Percentiles rank a stretch among this genome's conserved stretches.
Conservation (phyloP, 208 protist species). For the Tetramitus jugosus region DNA sequence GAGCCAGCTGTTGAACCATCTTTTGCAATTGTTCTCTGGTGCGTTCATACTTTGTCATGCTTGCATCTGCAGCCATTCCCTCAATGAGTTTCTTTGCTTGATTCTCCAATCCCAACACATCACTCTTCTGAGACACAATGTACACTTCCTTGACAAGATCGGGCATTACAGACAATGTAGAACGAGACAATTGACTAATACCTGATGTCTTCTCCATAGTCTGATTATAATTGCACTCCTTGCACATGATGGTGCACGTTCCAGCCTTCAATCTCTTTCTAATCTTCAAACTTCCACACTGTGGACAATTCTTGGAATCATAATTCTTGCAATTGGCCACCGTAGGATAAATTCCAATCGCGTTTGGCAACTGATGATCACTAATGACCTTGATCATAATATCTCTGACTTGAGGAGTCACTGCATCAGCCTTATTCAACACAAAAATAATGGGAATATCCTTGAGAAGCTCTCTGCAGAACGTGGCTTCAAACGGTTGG, state of each 20-base stretch:
- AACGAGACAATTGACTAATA: not conserved
- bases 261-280: constrained; percentile 14
- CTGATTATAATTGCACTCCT: not conserved
- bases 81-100: not conserved
- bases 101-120: not conserved
- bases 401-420: not conserved
- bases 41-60: not conserved
- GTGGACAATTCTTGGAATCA: not conserved
- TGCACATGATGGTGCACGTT: constrained; percentile 15
- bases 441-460: constrained; percentile 24
- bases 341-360: not conserved
- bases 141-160: constrained; percentile 10
- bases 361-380: constrained; percentile 2
- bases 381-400: constrained; percentile 1
- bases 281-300: not conserved
- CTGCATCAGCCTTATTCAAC: constrained; percentile 22
- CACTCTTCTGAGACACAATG: not conserved
- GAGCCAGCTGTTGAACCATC: not conserved
- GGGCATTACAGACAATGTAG: not conserved
- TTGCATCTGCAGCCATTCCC: not conserved
- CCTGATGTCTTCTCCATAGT: constrained; percentile 12
- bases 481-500: constrained; percentile 19
- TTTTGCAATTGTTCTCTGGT: not conserved
- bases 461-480: not conserved
- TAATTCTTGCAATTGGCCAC: constrained; percentile 13